phyloP scores from a whole-genome alignment of 2,329 filamentous ascomycete species.

The Aspergillus floridensis region DNA sequence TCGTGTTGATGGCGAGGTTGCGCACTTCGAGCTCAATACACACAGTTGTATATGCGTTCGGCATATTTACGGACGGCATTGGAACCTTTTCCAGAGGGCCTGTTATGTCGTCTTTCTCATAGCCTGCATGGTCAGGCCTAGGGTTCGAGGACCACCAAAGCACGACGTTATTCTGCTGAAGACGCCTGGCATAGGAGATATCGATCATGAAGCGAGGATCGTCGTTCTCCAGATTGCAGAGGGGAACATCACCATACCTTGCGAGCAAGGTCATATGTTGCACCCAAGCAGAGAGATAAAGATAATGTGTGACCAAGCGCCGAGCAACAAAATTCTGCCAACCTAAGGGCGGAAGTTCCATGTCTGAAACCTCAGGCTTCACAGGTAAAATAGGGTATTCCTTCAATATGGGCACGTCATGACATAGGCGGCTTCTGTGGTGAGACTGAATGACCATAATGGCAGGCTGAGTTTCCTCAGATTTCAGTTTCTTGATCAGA shows the following conservation, averaged over 20 bases:
- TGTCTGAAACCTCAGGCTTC: conserved; percentile 78
- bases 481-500: conserved; percentile 82
- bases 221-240: conserved; percentile 93
- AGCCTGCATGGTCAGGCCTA: conserved; percentile 89
- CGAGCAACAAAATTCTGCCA: conserved; percentile 91
- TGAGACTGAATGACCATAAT: conserved; percentile 90
- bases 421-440: conserved; percentile 73
- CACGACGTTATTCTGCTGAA: conserved; percentile 89
- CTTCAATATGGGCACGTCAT: conserved; percentile 78
- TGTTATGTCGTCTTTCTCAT: conserved; percentile 86
- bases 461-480: conserved; percentile 74
- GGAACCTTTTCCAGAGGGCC: conserved; percentile 80
- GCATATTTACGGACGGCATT: conserved; percentile 91
- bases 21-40: conserved; percentile 93
- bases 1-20: conserved; percentile 96
- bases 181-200: conserved; percentile 82
- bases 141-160: conserved; percentile 93
- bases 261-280: conserved; percentile 82
- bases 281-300: conserved; percentile 91
- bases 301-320: conserved; percentile 81
- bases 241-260: conserved; percentile 86
- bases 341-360: conserved; percentile 81
- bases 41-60: conserved; percentile 90
- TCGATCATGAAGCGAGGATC: conserved; percentile 95
- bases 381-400: conserved; percentile 83